A percentile compares a stretch with the other conserved stretches of the same genome.
phyloP scores from a whole-genome alignment of 345 rosid species.

The Melaleuca alternifolia region DNA sequence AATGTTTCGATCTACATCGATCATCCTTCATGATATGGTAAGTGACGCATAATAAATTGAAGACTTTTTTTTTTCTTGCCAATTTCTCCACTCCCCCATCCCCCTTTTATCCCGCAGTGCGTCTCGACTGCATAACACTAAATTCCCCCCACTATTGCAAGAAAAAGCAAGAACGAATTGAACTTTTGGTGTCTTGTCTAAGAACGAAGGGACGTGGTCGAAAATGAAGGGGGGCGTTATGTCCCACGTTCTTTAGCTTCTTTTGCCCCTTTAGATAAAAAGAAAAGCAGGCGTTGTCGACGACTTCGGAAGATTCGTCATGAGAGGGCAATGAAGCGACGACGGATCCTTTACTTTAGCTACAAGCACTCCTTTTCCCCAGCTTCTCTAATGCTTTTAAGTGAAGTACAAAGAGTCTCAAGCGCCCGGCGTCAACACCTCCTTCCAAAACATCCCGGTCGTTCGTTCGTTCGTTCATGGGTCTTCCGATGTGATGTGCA shows the following conservation, averaged over 20 bases:
- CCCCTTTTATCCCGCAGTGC: too few relatives aligned
- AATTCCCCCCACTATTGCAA: too few relatives aligned
- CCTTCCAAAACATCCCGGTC: neutral
- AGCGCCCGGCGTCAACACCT: neutral
- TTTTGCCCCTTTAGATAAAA: neutral
- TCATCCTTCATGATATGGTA: neutral
- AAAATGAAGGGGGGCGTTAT: neutral
- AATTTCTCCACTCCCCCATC: too few relatives aligned
- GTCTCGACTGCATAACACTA: too few relatives aligned
- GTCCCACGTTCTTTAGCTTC: neutral
- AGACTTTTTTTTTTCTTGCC: too few relatives aligned
- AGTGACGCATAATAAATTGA: too few relatives aligned
- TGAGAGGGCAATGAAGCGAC: too few relatives aligned
- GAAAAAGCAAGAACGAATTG: neutral
- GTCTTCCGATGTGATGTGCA: accelerated
- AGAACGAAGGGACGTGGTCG: neutral
- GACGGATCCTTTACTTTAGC: neutral
- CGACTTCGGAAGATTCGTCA: neutral
- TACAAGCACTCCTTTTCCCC: neutral
- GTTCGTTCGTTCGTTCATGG: neutral
- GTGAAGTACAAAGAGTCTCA: neutral
- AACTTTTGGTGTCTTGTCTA: neutral
- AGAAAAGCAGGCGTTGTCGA: neutral
- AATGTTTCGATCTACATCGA: accelerated
- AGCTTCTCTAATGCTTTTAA: neutral